Evolutionary conservation across 768 basidiomycete genomes (phyloP), one percentile per base, ranked within the genome.

Genomic region (Hygrophorus russula): DNA sequence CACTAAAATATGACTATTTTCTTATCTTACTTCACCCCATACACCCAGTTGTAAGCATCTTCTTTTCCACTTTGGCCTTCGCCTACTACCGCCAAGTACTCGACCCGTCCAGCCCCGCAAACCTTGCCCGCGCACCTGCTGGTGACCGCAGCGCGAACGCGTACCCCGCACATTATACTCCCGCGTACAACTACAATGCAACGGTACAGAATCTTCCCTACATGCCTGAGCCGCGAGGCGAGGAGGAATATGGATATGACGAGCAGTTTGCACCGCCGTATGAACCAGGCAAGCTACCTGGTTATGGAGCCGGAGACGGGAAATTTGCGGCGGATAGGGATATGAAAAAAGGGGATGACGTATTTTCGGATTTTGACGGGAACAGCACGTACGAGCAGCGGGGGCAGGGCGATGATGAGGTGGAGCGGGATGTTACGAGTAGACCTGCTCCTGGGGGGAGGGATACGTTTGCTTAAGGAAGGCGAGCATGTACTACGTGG

Each of bases 21-120:
- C 18, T 5, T 4, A 15, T 4, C 32, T 43, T 38, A 29, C 33
- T n/a, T 44, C 29, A 36, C 33, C 28, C 31, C 36, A 28, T 36
- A 20, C 5, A 1, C 40, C 30, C 51, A 84, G 80, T 76, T 38
- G 52, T 83, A 37, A 67, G 71, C 35, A 50, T 66, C 30, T 56
- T 89, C 46, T 86, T 88, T 67, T 70, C 74, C n/a, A 49, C 69
- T 38, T 52, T 85, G 51, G 74, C 79, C 2, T 82, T 82, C 56
- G 67, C 71, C 11, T 92, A 80, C 65, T 78, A 82, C 55, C 79
- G 80, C 17, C 88, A 92, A 60, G 55, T 78, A 1, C 70, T 79
- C 28, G 81, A 88, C 57, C 87, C 88, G 1, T 58, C 71, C 2
- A 74, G 74, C 49, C 59, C 68, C 31, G 70, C 62, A 41, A 80